A percentile compares a stretch with the other conserved stretches of the same genome.
These are phyloP conservation scores for Pseudonectria buxi DNA, from an alignment of 2,329 filamentous ascomycete genomes.

Conservation along the genomic window DNA sequence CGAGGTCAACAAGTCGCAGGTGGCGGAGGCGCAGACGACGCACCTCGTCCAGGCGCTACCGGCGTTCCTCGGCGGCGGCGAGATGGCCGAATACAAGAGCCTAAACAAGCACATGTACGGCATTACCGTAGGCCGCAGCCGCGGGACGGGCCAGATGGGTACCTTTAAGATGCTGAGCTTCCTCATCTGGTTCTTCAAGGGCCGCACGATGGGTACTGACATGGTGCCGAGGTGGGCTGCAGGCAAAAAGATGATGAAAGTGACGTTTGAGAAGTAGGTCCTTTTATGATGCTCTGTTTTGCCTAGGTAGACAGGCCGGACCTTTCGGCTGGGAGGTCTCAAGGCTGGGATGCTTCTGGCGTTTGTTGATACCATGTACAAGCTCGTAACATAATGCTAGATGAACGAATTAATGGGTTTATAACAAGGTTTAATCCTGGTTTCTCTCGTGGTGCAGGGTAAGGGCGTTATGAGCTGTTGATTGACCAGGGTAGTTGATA, in stretches of 20 bases:
- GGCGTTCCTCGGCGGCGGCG: constrained; percentile 24
- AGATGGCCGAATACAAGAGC: constrained; percentile 25
- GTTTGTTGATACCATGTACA: no score
- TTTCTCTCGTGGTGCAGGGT: no score
- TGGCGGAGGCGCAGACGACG: constrained; percentile 27
- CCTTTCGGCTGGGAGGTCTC: no score
- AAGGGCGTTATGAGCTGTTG: no score
- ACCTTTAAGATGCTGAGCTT: constrained; percentile 31
- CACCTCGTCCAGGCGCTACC: constrained; percentile 30
- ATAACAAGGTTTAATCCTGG: no score
- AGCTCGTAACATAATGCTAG: no score
- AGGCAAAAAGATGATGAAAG: constrained; percentile 27
- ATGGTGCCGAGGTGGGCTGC: constrained; percentile 22
- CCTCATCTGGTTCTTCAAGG: constrained; percentile 33
- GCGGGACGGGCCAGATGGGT: constrained; percentile 33
- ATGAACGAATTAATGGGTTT: no score
- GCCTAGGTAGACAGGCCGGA: no score
- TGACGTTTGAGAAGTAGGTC: constrained; percentile 27
- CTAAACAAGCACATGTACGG: constrained; percentile 26
- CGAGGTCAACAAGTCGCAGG: constrained; percentile 26
- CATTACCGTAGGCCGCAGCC: constrained; percentile 34
- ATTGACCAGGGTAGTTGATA: no score
- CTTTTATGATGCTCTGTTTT: neutral
- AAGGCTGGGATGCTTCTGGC: no score
- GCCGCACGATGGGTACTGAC: constrained; percentile 31